Evolutionary conservation across 163 green algal genomes (phyloP).

Genomic region (Chlamydomonas reinhardtii): DNA sequence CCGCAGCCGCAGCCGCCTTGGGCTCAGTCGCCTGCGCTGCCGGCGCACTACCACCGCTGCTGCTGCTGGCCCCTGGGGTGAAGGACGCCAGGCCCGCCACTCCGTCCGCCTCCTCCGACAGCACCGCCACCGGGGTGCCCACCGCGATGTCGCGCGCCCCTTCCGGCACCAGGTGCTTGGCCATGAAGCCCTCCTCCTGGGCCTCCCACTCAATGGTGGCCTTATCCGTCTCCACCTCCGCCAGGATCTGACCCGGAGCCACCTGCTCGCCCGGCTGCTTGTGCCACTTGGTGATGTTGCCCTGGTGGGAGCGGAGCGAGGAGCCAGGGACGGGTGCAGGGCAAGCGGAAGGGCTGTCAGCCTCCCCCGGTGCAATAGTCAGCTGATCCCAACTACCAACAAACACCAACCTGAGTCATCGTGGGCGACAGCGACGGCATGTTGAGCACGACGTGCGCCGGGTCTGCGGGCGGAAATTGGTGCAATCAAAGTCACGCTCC

Average conservation of each 20-base stretch:
- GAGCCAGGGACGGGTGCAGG: background rate
- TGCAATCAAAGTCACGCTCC: background rate
- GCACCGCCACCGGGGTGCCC: slow-evolving; percentile 82
- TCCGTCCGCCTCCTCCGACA: slow-evolving; percentile 88
- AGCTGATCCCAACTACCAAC: background rate
- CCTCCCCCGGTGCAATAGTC: too few relatives aligned
- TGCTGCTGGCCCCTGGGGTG: background rate
- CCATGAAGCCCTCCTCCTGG: slow-evolving; percentile 87
- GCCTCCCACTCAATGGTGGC: slow-evolving; percentile 94
- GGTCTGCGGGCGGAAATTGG: slow-evolving; percentile 56
- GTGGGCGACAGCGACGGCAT: slow-evolving; percentile 89
- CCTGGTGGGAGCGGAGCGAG: slow-evolving; percentile 48
- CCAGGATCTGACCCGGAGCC: slow-evolving; percentile 82
- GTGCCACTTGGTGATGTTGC: slow-evolving; percentile 88
- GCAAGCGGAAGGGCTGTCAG: background rate
- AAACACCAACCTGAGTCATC: slow-evolving; percentile 76
- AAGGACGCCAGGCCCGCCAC: slow-evolving; percentile 70
- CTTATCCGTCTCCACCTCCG: slow-evolving; percentile 94
- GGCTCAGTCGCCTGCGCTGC: background rate
- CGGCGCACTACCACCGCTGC: background rate
- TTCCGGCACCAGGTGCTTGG: slow-evolving; percentile 79
- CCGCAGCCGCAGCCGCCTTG: slow-evolving; percentile 6
- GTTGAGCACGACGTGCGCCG: slow-evolving; percentile 68
- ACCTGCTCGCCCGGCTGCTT: slow-evolving; percentile 86
- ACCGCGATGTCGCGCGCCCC: slow-evolving; percentile 78